Conservation (phyloP, 2,329 filamentous ascomycete genomes). For the Sclerotinia subarctica region DNA sequence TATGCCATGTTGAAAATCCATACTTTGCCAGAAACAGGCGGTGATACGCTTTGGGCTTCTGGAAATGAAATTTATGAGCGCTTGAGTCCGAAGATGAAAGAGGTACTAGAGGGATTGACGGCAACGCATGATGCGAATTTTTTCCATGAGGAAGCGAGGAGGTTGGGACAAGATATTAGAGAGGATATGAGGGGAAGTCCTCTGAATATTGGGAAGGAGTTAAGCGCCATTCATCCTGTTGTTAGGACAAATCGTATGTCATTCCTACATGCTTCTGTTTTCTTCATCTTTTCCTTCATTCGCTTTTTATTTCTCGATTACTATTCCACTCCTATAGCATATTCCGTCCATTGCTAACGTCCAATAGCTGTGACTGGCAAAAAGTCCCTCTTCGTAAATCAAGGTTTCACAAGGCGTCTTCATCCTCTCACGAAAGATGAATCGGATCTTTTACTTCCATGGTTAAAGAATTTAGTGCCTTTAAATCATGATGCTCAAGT, state of each 20-base stretch:
- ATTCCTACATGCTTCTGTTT: too few species aligned
- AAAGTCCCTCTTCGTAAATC: constrained; percentile 48
- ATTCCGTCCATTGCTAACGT: not conserved
- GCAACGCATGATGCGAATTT: constrained; percentile 50
- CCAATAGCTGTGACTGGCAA: constrained; percentile 39
- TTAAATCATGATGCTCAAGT: constrained; percentile 58
- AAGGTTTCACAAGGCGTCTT: constrained; percentile 43
- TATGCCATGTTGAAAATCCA: constrained; percentile 53
- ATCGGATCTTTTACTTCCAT: constrained; percentile 42
- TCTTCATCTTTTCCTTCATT: not conserved
- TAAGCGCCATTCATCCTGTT: constrained; percentile 43
- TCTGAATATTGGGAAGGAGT: constrained; percentile 29
- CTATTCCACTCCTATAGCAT: not conserved
- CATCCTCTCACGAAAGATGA: constrained; percentile 48
- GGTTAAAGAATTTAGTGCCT: constrained; percentile 45
- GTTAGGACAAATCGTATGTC: constrained; percentile 53
- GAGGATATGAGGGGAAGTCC: constrained; percentile 47
- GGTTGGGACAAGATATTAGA: constrained; percentile 42
- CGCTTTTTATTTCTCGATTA: not conserved
- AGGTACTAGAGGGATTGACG: constrained; percentile 48
- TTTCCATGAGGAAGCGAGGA: constrained; percentile 49
- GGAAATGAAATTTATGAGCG: constrained; percentile 54
- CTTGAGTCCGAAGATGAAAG: constrained; percentile 48
- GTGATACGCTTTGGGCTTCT: constrained; percentile 49
- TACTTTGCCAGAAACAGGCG: constrained; percentile 47